Evolutionary conservation across 148 eudicot species (phyloP), one percentile per base, ranked within the genome.

Genomic region (Vaccinium corymbosum): DNA sequence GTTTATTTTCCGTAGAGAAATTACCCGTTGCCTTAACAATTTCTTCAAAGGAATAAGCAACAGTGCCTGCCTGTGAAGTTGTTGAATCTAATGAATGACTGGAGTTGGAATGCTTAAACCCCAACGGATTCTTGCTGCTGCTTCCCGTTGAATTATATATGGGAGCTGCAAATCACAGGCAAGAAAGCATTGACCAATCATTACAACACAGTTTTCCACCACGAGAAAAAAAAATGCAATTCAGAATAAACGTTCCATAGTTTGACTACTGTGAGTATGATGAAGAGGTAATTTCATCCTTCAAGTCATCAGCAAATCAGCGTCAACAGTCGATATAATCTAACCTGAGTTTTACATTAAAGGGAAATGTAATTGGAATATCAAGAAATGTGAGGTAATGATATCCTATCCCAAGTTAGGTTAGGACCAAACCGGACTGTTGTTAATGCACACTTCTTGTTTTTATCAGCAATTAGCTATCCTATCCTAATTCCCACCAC

Each of bases 21-120:
- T 92, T 90, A 50, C 86, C 86, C 2, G 98, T 93, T 70, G 94
- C 92, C 86, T 82, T 88, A 42, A 38, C 85, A 71, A 94, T 90
- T 16, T 93, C 95, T 75, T 88, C 86, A 70, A 93, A 81, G 10
- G 93, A 89, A 76, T 92, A 87, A 50, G 80, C 84, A 81, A 84
- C 59, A 25, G 87, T 53, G 3, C 90, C 90, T 49, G 83, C 81
- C 82, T 85, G 86, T 6, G 87, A 90, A 75, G 81, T 84, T 22
- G 57, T 66, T 7, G 85, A 64, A 20, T 66, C 83, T 32, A 87
- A 80, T 35, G 91, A 84, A 59, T 62, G 84, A 62, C 76, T 79
- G 32, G 92, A 90, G 84, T 74, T 38, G 20, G 88, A 79, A 57
- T 71, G 50, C 86, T 76, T 85, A 50, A 51, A 61, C 38, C 75